Base-by-base conservation (phyloP, 306 rosid species). In the Oxytropis ochrocephala region DNA sequence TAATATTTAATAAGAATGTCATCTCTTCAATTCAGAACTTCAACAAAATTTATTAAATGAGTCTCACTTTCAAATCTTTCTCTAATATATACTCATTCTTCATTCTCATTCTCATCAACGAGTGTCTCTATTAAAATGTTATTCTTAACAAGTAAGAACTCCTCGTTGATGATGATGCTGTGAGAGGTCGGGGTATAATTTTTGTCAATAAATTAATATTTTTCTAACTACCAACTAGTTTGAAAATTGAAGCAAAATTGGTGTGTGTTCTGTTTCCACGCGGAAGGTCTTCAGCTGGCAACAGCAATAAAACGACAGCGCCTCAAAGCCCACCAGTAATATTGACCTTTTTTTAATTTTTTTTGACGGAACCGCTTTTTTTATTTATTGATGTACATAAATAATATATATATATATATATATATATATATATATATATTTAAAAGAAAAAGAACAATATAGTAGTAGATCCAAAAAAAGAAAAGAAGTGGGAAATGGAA, bases 271-370 rank as follows among this genome's bases (percentile, higher is more conserved):
- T 16, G 29, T 64, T 55, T 47, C 46, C 74, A 56, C 53, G 67
- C 46, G 54, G 67, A 65, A 33, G 29, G 67, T 60, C 13, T 47
- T 48, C 17, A 24, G 5, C 46, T 6, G 43, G 73, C 18, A 64
- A 67, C 30, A 64, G 50, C 57, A 19, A 46, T 55, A 74, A 73
- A 64, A 74, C 57, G 78, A 53, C 73, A 54, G 41, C 49, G 56
- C 48, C 72, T 52, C 56, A 1, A 41, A 0, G 69, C 62, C 75
- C 17, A 72, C 52, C 38, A 29, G 4, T 33, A 16, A 52, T 43
- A 32, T 65, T 70, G 30, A 61, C 61, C 43, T 33, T 65, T n/a
- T n/a, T n/a, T n/a, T n/a, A n/a, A n/a, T n/a, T n/a, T n/a, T n/a
- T n/a, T n/a, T n/a, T n/a, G n/a, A n/a, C n/a, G n/a, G n/a, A n/a